These are phyloP conservation scores for Sistotremastrum suecicum DNA, from an alignment of 768 basidiomycete species.

Conservation along the genomic window DNA sequence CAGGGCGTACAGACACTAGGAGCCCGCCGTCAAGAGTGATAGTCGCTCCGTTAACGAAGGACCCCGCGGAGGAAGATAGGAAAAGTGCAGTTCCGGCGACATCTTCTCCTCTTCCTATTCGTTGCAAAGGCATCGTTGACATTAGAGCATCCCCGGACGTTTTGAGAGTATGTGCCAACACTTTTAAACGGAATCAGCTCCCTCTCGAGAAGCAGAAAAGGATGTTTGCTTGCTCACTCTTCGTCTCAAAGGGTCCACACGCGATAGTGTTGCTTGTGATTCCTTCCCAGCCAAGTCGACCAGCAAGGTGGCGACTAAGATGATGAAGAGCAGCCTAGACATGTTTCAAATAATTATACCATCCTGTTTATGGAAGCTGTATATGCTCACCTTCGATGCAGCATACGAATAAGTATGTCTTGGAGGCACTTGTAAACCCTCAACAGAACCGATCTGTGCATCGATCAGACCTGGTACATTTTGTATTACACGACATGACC, in stretches of 20 bases:
- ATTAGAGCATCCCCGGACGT: conserved; percentile 29
- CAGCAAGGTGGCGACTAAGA: conserved; percentile 41
- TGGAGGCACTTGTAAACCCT: conserved; percentile 36
- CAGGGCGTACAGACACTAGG: conserved; percentile 17
- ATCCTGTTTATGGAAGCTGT: background rate
- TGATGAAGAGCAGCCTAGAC: conserved; percentile 42
- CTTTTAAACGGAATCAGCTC: conserved; percentile 14
- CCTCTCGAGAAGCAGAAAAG: background rate
- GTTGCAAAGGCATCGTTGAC: conserved; percentile 29
- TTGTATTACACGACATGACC: conserved; percentile 6
- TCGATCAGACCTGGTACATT: background rate
- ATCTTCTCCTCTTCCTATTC: conserved; percentile 51
- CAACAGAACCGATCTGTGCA: conserved; percentile 47
- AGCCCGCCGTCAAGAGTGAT: conserved; percentile 49
- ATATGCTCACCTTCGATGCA: conserved; percentile 31
- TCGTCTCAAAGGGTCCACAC: conserved; percentile 28
- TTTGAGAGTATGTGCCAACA: conserved; percentile 41
- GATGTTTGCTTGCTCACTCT: conserved; percentile 12
- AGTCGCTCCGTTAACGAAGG: conserved; percentile 51
- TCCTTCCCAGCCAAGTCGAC: conserved; percentile 38
- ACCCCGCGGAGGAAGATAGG: conserved; percentile 43
- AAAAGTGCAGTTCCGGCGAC: conserved; percentile 50
- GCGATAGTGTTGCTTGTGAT: conserved; percentile 53
- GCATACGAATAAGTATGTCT: conserved; percentile 55
- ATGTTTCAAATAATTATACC: background rate